Base-by-base conservation (phyloP, 805 yeast species). In the Dipodascus albidus region DNA sequence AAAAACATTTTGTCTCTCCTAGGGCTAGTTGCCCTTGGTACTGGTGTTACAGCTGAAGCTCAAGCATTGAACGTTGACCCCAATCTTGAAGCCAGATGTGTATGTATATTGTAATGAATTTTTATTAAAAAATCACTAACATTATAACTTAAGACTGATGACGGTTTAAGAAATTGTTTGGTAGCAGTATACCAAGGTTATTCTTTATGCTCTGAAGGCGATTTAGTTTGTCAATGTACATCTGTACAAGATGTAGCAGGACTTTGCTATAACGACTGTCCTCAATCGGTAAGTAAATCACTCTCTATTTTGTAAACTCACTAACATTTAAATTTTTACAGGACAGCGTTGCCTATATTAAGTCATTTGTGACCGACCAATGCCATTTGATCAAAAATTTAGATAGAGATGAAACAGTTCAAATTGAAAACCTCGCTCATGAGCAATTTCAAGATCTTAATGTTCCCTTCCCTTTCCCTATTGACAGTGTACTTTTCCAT, bases 391-490 rank as follows among this genome's bases (percentile, higher is more conserved):
- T 47, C n/a, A 9, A 47, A 47, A 23, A 47, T n/a, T 47, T 23
- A n/a, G 49, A 47, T 52, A n/a, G 58, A 55, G 21, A 49, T 56
- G 15, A 53, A 54, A 47, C 52, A 59, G 47, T 59, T 6, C 47
- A 47, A 31, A 48, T 59, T 50, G 56, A 50, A 31, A 60, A 59
- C 3, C 59, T 58, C 38, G 50, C 53, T 23, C 48, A 44, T 42
- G 53, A 51, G 44, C 15, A 24, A 49, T 3, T 57, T 55, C 53
- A 31, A 48, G 22, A 47, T 51, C 23, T 27, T 52, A 17, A 31
- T 33, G 38, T 56, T 19, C 56, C 54, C 3, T 47, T 52, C 38
- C 53, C 54, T 3, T 48, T 48, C 27, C 55, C 56, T 11, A 47
- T 31, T 11, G 54, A 38, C 21, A 49, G 31, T 6, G 21, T 22